Base-by-base conservation (phyloP, 306 rosid species). In the Prunus fruticosa region DNA sequence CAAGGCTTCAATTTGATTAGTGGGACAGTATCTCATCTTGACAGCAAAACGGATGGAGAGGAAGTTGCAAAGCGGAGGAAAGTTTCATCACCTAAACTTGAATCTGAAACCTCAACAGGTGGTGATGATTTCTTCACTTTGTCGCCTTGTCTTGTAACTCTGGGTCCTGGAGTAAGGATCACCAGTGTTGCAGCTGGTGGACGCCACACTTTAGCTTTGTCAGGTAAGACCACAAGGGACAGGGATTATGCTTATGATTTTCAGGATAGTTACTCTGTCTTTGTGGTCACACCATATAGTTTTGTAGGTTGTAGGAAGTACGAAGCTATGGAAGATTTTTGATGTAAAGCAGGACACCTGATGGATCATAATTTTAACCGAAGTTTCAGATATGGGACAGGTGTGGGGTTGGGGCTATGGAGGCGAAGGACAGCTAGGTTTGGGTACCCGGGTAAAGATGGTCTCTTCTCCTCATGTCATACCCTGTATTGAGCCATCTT, bases 361-460 rank as follows among this genome's bases (percentile, higher is more conserved):
- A 87, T 91, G 97, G 86, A 82, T 83, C 93, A 88, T 88, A 79
- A 84, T 87, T 86, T 91, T 84, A 89, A 94, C 86, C 65, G 86
- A 91, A 92, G 91, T 93, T 93, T 88, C 93, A 93, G 97, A 91
- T 93, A 78, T 91, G 96, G 96, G 96, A 87, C 97, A 93, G 97
- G 98, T 91, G 76, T 93, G 98, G 98, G 98, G 98, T 86, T 93
- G 98, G 97, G 98, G 98, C 93, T 90, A 93, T 81, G 98, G 98
- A 86, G 98, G 97, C 13, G 97, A 93, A 87, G 98, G 98, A 68
- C 98, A 93, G 80, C 96, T 93, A 73, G 98, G 98, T 83, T 86
- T 91, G 93, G 98, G 97, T 74, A 83, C 96, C 45, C 89, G 97
- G 69, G 89, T 93, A 67, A 91, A 91, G 91, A 91, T 85, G 91